Conservation (phyloP, 148 eudicot genomes). For the Dianthus caryophyllus region DNA sequence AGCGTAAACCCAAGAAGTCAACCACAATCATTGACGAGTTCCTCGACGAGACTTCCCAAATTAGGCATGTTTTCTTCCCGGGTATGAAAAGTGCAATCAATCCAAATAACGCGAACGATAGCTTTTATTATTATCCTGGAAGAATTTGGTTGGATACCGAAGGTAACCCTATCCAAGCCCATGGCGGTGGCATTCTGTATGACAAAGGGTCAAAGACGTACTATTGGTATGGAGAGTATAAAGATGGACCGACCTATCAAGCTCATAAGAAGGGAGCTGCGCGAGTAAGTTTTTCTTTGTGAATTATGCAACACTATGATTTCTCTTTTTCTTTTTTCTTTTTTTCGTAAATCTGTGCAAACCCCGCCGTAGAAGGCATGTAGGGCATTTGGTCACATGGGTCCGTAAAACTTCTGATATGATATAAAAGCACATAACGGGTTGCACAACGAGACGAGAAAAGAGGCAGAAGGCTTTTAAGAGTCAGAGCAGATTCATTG, state of each 20-base stretch:
- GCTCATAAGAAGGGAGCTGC: conserved; percentile 86
- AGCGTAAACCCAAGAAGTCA: conserved; percentile 64
- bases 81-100: conserved; percentile 58
- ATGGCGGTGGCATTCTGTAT: conserved; percentile 92
- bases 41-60: conserved; percentile 81
- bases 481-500: too few species aligned
- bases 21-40: conserved; percentile 83
- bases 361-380: neutral
- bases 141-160: conserved; percentile 95
- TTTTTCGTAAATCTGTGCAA: neutral
- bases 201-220: conserved; percentile 56
- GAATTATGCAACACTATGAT: neutral
- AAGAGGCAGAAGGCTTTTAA: too few species aligned
- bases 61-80: conserved; percentile 83
- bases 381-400: too few species aligned
- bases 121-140: conserved; percentile 71
- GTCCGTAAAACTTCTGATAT: too few species aligned
- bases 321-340: neutral
- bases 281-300: conserved; percentile 47
- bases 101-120: conserved; percentile 61
- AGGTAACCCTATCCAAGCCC: conserved; percentile 97
- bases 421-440: too few species aligned
- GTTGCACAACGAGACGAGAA: too few species aligned
- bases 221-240: conserved; percentile 97
- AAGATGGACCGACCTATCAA: conserved; percentile 95